Conservation (phyloP, 2,329 filamentous ascomycete species). For the Curvularia sp. region DNA sequence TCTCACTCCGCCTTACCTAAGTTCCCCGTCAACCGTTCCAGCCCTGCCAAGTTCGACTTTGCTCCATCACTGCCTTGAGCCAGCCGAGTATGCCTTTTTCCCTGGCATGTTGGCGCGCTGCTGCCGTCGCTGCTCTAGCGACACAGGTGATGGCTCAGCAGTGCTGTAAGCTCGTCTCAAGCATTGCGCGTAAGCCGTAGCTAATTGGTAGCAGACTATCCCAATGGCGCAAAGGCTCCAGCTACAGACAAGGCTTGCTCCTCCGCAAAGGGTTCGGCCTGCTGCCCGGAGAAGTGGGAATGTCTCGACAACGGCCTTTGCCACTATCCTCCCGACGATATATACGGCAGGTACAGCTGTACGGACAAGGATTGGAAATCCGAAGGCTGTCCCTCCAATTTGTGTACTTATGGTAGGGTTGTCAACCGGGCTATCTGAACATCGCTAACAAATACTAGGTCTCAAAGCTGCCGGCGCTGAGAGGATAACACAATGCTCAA, state of each 20-base stretch:
- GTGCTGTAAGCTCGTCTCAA: slow-evolving; percentile 37
- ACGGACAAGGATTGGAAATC: slow-evolving; percentile 47
- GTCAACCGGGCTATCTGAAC: too few species aligned
- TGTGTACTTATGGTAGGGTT: slow-evolving; percentile 46
- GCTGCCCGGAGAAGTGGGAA: slow-evolving; percentile 48
- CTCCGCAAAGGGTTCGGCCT: slow-evolving; percentile 42
- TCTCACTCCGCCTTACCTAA: slow-evolving; percentile 19
- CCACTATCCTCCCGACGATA: slow-evolving; percentile 34
- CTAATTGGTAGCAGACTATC: slow-evolving; percentile 43
- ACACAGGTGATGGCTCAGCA: slow-evolving; percentile 32
- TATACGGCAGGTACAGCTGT: slow-evolving; percentile 47
- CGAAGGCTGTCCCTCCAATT: slow-evolving; percentile 41
- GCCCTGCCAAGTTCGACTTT: slow-evolving; percentile 11
- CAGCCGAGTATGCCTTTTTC: slow-evolving; percentile 25
- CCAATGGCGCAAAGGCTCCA: slow-evolving; percentile 39
- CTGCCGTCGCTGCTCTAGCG: slow-evolving; percentile 25
- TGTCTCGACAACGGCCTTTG: slow-evolving; percentile 51
- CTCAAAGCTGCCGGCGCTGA: slow-evolving; percentile 39
- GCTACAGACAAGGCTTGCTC: slow-evolving; percentile 46
- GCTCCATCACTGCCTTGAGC: background rate
- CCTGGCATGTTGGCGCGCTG: slow-evolving; percentile 32
- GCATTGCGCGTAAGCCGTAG: background rate
- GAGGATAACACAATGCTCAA: slow-evolving; percentile 42
- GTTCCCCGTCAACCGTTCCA: slow-evolving; percentile 6
- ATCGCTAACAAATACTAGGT: slow-evolving; percentile 24